phyloP scores from a whole-genome alignment of 441 rosid genomes.

The Cnidoscolus chayamansa region DNA sequence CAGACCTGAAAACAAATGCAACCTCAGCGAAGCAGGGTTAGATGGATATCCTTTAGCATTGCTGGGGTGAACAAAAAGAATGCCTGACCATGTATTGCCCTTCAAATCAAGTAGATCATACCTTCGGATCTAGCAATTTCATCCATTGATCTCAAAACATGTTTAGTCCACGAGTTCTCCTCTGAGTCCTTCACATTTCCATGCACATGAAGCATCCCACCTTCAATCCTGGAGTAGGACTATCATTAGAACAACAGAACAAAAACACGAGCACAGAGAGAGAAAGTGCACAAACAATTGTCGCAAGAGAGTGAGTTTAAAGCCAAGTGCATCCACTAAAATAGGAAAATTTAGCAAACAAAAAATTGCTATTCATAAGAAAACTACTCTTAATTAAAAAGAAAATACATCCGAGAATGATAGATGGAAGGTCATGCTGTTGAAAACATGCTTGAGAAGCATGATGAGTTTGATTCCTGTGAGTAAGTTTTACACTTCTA shows the following conservation, averaged over 20 bases:
- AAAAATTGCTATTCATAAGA: neutral
- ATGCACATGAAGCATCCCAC: slow-evolving; percentile 76
- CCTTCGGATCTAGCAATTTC: slow-evolving; percentile 77
- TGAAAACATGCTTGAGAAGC: neutral
- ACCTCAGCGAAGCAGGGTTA: neutral
- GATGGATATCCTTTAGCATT: neutral
- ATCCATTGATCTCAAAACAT: slow-evolving; percentile 45
- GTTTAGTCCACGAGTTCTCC: slow-evolving; percentile 55
- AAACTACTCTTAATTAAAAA: neutral
- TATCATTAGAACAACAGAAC: slow-evolving; percentile 1
- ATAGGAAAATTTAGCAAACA: too few species aligned
- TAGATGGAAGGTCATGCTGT: neutral
- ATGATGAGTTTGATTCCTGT: neutral
- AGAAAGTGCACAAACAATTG: too few species aligned
- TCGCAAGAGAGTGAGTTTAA: neutral
- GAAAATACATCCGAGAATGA: neutral
- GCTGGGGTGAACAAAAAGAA: neutral
- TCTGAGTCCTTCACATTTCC: slow-evolving; percentile 81
- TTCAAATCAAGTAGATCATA: slow-evolving; percentile 23
- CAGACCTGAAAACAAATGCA: slow-evolving; percentile 45
- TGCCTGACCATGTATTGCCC: neutral
- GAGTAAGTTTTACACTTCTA: neutral
- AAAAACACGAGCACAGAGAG: neutral
- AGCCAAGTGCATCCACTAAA: neutral
- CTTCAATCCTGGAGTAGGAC: slow-evolving; percentile 55